Percentiles rank a stretch among this genome's conserved stretches.
These are phyloP conservation scores for Entamoeba dispar DNA, from an alignment of 208 protist species.

Conservation along the genomic window DNA sequence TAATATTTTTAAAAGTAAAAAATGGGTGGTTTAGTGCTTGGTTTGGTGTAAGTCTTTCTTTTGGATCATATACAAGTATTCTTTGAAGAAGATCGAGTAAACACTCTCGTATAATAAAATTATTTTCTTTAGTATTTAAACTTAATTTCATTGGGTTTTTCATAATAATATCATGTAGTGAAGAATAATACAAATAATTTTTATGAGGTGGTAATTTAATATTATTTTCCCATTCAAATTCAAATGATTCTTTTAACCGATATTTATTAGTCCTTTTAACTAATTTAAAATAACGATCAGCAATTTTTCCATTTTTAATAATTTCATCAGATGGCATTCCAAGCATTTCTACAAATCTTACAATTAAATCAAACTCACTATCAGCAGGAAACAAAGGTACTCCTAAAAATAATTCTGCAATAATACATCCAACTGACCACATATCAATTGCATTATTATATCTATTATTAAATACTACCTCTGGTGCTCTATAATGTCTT, in stretches of 20 bases:
- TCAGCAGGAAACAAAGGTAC: slow-evolving; percentile 69
- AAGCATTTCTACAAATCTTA: background rate
- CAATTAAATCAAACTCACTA: slow-evolving; percentile 50
- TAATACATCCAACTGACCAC: slow-evolving; percentile 86
- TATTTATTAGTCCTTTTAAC: background rate
- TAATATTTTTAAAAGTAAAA: background rate
- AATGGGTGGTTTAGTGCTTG: background rate
- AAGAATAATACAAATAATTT: background rate
- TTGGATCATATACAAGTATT: background rate
- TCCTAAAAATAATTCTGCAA: slow-evolving; percentile 63
- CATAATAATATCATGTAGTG: background rate
- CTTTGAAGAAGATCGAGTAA: background rate
- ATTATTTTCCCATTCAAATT: background rate
- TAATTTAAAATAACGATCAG: background rate
- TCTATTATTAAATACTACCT: slow-evolving; percentile 68
- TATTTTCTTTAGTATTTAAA: background rate
- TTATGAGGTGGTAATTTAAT: background rate
- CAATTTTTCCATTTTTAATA: background rate
- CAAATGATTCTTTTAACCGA: background rate
- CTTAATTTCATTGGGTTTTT: background rate
- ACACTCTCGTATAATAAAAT: background rate
- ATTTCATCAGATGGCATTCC: background rate
- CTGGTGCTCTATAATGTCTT: slow-evolving; percentile 64
- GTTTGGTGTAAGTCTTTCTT: background rate
- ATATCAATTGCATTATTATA: slow-evolving; percentile 82